Evolutionary conservation across 2,329 filamentous ascomycete genomes (phyloP).

Genomic region (Colletotrichum sp.): DNA sequence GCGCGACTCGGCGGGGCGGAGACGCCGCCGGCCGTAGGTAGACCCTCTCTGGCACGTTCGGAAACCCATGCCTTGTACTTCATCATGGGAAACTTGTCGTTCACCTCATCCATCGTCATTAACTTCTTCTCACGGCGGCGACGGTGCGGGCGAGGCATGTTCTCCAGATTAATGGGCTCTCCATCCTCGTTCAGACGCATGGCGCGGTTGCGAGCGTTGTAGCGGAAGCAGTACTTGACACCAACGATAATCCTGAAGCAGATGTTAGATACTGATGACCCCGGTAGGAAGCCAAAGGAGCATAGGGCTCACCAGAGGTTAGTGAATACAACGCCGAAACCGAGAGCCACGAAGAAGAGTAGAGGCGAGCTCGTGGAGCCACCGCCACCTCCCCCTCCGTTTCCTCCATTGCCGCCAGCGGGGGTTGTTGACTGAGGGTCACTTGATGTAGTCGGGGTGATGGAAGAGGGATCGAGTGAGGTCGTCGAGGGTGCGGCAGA

Average conservation of each 20-base stretch:
- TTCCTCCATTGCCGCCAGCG: not conserved
- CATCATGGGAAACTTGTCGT: constrained; percentile 91
- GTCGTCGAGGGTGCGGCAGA: constrained; percentile 25
- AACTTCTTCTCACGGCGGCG: constrained; percentile 95
- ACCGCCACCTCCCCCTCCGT: constrained; percentile 17
- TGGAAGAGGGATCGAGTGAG: not conserved
- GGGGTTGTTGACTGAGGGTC: not conserved
- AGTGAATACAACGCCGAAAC: constrained; percentile 97
- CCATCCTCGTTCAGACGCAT: constrained; percentile 79
- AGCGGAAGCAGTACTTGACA: constrained; percentile 98
- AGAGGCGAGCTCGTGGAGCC: constrained; percentile 47
- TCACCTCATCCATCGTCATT: constrained; percentile 99
- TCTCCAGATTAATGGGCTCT: constrained; percentile 86
- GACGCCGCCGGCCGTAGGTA: constrained; percentile 85
- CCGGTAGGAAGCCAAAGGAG: not conserved
- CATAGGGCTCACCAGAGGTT: constrained; percentile 82
- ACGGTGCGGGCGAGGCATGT: constrained; percentile 84
- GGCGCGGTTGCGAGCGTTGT: constrained; percentile 91
- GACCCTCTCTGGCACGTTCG: constrained; percentile 79
- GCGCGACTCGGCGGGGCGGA: constrained; percentile 75
- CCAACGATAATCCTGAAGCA: constrained; percentile 93
- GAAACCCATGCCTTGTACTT: constrained; percentile 98
- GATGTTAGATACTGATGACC: not conserved
- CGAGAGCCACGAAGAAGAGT: constrained; percentile 89
- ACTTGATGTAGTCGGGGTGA: not conserved